phyloP scores from a whole-genome alignment of 2,329 filamentous ascomycete genomes.

The Cyclaneusma minus region DNA sequence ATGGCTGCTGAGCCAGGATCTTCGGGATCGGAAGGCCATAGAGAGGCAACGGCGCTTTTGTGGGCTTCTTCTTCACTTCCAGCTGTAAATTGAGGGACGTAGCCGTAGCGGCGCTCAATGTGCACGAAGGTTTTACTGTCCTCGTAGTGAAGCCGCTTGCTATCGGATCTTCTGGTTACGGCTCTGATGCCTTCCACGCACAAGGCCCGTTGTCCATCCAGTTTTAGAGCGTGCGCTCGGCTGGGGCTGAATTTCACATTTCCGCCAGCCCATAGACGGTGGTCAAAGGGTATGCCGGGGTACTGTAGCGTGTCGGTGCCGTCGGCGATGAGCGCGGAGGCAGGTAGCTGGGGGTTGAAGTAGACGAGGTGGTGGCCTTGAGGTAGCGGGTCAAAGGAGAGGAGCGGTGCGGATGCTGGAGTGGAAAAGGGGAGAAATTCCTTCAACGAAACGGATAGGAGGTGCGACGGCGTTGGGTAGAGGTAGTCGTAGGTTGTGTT shows the following conservation, averaged over 20 bases:
- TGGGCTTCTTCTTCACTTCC: neutral
- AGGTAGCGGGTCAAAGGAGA: slow-evolving; percentile 26
- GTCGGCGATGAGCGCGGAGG: slow-evolving; percentile 54
- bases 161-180: slow-evolving; percentile 19
- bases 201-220: neutral
- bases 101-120: slow-evolving; percentile 4
- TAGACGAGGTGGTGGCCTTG: slow-evolving; percentile 73
- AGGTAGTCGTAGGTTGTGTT: slow-evolving; percentile 30
- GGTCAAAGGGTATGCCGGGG: slow-evolving; percentile 55
- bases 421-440: slow-evolving; percentile 31
- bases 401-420: slow-evolving; percentile 7
- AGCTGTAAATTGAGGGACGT: neutral
- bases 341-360: slow-evolving; percentile 57
- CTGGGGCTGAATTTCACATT: slow-evolving; percentile 37
- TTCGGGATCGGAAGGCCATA: neutral
- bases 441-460: slow-evolving; percentile 46
- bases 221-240: neutral
- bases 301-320: slow-evolving; percentile 71
- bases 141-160: slow-evolving; percentile 2
- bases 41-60: neutral
- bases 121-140: slow-evolving; percentile 17
- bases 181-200: slow-evolving; percentile 27
- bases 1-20: too few species aligned
- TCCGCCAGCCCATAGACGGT: slow-evolving; percentile 84
- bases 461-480: slow-evolving; percentile 44